These are phyloP conservation scores for Entelexis sorbosivorans DNA, from an alignment of 1,139 yeast genomes.

Conservation along the genomic window DNA sequence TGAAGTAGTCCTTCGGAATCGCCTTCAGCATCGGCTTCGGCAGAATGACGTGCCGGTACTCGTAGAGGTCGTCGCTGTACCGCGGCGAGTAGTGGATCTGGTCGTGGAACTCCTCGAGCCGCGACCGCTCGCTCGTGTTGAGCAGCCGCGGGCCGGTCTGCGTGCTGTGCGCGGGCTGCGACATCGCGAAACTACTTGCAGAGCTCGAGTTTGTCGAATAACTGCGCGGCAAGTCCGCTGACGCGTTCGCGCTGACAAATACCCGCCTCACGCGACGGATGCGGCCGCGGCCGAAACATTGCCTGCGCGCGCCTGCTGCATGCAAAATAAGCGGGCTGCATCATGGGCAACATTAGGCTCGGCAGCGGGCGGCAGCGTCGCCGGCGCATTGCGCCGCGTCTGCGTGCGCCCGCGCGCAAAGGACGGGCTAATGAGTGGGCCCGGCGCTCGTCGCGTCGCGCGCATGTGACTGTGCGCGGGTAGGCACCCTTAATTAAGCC, in stretches of 20 bases:
- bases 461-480: not conserved
- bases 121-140: slow-evolving; percentile 72
- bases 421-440: no score
- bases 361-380: no score
- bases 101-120: slow-evolving; percentile 84
- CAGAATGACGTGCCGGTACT: slow-evolving; percentile 87
- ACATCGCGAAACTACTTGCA: slow-evolving; percentile 7
- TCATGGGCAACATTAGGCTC: no score
- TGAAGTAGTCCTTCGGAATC: slow-evolving; percentile 92
- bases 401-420: no score
- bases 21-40: slow-evolving; percentile 93
- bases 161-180: slow-evolving; percentile 12
- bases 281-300: no score
- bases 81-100: slow-evolving; percentile 88
- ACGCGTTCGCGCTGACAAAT: not conserved
- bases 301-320: no score
- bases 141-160: slow-evolving; percentile 43
- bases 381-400: no score
- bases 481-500: not conserved
- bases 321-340: no score
- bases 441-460: no score
- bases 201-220: not conserved
- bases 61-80: slow-evolving; percentile 74
- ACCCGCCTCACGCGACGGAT: no score
- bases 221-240: not conserved